These are phyloP conservation scores for Cladochytrium replicatum DNA, from an alignment of 192 early-diverging fungal genomes.

Conservation along the genomic window DNA sequence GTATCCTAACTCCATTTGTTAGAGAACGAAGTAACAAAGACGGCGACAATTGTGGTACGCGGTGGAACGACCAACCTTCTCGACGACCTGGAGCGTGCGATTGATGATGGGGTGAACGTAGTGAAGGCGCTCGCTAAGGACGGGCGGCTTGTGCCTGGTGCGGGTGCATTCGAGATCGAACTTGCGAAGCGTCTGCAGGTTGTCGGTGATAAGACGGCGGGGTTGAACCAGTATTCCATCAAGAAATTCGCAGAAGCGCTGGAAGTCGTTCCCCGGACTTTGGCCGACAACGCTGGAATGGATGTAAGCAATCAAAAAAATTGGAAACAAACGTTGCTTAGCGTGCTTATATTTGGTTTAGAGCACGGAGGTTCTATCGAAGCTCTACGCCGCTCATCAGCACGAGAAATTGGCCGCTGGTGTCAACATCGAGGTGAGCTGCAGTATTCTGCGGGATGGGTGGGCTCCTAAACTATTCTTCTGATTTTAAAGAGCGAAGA, in stretches of 20 bases:
- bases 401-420: slow-evolving; percentile 52
- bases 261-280: slow-evolving; percentile 88
- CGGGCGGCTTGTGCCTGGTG: slow-evolving; percentile 75
- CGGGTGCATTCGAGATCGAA: slow-evolving; percentile 92
- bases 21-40: slow-evolving; percentile 74
- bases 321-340: not conserved
- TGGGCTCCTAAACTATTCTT: slow-evolving; percentile 3
- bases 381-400: slow-evolving; percentile 87
- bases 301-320: slow-evolving; percentile 42
- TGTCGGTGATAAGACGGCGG: slow-evolving; percentile 81
- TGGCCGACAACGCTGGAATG: slow-evolving; percentile 90
- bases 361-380: slow-evolving; percentile 78
- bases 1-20: slow-evolving; percentile 3
- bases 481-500: no score
- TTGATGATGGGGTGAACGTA: slow-evolving; percentile 96
- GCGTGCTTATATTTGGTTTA: slow-evolving; percentile 4
- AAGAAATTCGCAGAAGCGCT: slow-evolving; percentile 91
- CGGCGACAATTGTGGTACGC: slow-evolving; percentile 91
- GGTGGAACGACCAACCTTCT: slow-evolving; percentile 91
- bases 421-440: slow-evolving; percentile 69
- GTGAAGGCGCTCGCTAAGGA: slow-evolving; percentile 89
- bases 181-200: slow-evolving; percentile 66
- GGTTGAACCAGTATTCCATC: slow-evolving; percentile 92
- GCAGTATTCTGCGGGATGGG: slow-evolving; percentile 30
- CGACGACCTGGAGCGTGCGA: slow-evolving; percentile 93